Base-by-base conservation (phyloP, 345 rosid species). In the Sonneratia caseolaris region DNA sequence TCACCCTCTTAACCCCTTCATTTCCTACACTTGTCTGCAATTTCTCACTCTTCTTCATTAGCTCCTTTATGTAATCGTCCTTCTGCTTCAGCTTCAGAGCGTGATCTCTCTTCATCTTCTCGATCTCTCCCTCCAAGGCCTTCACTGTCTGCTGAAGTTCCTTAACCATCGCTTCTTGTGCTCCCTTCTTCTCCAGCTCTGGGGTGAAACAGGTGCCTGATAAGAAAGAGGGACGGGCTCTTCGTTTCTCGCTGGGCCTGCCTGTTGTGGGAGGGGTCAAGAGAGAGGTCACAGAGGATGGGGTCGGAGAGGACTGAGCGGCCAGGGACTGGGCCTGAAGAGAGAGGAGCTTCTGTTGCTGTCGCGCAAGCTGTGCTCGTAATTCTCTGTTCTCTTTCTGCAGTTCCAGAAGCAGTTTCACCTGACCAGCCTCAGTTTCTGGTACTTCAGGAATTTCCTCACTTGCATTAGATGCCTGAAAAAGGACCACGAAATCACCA, bases 301-400 rank as follows among this genome's bases (percentile, higher is more conserved):
- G 97, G 16, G 97, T 88, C 38, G 85, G 85, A 40, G 92, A 88
- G 37, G 84, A 69, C 70, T 84, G 84, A 64, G 88, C 88, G 61
- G 95, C 96, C 73, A 91, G 65, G 62, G 85, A 76, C 70, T 89
- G 90, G 47, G 92, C 92, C 82, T 93, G 86, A 53, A 91, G 84
- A 57, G 87, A 73, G 22, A 86, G 81, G 64, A 93, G 78, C 81
- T 88, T 89, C 61, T 91, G 88, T 72, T 91, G 94, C 77, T 86
- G 97, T 37, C 84, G 82, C 37, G 84, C 93, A 62, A 91, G 80
- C 74, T 88, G 96, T 0, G 84, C 89, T 71, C 94, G 82, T 79
- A 93, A 72, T 70, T 93, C 97, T 11, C 94, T 82, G 75, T 91
- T 93, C 79, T 91, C 94, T 77, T 89, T 88, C 74, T 93, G 94